These are phyloP conservation scores for Erythrobasidium hasegawianum DNA, from an alignment of 1,284 basidiomycete species.

Conservation along the genomic window DNA sequence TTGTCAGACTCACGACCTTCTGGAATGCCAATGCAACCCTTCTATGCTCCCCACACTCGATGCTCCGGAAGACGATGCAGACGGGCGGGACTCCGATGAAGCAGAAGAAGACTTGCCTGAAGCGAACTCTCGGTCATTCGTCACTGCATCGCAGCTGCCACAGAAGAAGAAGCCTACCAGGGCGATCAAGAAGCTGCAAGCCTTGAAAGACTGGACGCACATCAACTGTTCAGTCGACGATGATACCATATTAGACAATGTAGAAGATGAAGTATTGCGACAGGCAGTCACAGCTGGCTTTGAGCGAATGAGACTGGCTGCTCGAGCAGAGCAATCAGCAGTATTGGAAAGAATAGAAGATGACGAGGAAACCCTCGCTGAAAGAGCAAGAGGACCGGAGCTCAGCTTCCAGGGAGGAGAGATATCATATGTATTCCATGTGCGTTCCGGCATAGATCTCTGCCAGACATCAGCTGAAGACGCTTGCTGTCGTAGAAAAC, in stretches of 20 bases:
- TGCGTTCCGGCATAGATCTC: no score
- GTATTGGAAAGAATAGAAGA: conserved; percentile 4
- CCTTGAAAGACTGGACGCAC: conserved; percentile 83
- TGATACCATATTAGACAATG: conserved; percentile 21
- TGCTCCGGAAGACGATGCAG: background rate
- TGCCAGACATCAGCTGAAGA: no score
- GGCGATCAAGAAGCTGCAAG: conserved; percentile 63
- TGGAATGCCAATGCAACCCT: conserved; percentile 51
- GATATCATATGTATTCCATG: conserved; percentile 29
- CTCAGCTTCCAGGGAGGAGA: conserved; percentile 25
- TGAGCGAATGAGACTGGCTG: conserved; percentile 10
- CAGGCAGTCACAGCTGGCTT: conserved; percentile 32
- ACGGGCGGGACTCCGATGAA: conserved; percentile 14
- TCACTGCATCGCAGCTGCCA: conserved; percentile 62
- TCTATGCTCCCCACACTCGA: conserved; percentile 68
- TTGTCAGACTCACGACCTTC: conserved; percentile 79
- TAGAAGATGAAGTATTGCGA: conserved; percentile 44
- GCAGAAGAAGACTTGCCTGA: conserved; percentile 33
- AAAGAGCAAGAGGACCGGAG: background rate
- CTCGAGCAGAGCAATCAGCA: background rate
- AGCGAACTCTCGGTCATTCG: conserved; percentile 56
- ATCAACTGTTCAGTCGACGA: conserved; percentile 54
- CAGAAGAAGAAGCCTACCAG: conserved; percentile 44
- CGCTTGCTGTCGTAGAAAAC: conserved; percentile 34
- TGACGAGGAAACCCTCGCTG: background rate